Conservation (phyloP, 139 green algal genomes). For the Tetradesmus lagerheimii region DNA sequence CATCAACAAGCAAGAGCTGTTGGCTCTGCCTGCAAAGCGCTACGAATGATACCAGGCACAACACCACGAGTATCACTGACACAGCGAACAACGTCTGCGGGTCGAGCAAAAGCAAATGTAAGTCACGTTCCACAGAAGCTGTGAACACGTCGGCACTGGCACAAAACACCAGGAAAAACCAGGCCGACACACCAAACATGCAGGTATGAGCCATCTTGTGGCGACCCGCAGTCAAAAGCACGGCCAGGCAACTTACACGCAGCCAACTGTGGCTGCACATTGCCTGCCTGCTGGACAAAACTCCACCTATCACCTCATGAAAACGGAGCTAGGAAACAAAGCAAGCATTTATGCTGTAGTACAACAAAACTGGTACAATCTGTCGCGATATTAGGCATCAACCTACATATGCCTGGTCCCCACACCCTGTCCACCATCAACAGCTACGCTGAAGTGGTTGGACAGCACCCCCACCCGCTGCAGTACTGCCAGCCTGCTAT, state of each 20-base stretch:
- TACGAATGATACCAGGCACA: background rate
- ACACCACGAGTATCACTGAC: background rate
- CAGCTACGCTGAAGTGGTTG: background rate
- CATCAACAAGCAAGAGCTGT: background rate
- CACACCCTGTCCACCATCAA: background rate
- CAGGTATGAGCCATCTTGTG: background rate
- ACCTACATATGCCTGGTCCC: background rate
- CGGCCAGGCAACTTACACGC: background rate
- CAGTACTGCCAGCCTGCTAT: background rate
- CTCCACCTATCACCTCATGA: background rate
- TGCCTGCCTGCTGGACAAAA: background rate
- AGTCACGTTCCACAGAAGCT: background rate
- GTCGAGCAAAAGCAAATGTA: background rate
- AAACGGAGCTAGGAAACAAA: background rate
- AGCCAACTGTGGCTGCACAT: background rate
- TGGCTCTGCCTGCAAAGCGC: background rate
- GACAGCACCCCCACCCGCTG: background rate
- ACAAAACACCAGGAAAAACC: background rate
- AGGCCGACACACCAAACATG: background rate
- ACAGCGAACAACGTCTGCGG: background rate
- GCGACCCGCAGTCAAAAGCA: background rate
- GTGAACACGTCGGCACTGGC: background rate
- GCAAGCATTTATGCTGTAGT: background rate
- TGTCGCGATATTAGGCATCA: background rate
- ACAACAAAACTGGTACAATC: background rate